phyloP scores from a whole-genome alignment of 345 rosid genomes.

The Salix purpurea region DNA sequence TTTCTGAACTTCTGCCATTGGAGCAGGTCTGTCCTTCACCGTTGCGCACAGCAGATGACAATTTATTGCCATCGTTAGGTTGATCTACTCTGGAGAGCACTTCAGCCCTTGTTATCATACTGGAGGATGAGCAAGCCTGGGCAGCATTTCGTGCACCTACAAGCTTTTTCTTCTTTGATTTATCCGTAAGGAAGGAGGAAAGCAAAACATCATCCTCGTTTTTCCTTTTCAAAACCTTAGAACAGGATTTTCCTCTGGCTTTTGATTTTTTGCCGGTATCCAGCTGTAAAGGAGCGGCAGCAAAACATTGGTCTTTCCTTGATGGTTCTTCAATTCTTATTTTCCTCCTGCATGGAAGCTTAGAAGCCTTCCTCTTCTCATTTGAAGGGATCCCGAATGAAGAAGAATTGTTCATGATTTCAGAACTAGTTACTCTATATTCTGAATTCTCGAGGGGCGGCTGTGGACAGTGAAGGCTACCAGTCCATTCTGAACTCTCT shows the following conservation, averaged over 20 bases:
- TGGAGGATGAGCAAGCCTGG: background rate
- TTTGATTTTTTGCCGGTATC: background rate
- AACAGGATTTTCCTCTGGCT: conserved; percentile 2
- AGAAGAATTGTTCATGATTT: background rate
- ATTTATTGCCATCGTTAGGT: background rate
- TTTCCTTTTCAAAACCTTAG: background rate
- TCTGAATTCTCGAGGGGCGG: background rate
- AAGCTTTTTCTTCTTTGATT: conserved; percentile 18
- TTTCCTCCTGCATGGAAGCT: conserved; percentile 4
- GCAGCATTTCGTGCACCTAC: conserved; percentile 3
- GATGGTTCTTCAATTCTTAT: background rate
- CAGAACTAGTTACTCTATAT: background rate
- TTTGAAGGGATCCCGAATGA: background rate
- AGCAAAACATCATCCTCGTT: conserved; percentile 21
- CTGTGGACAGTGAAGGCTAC: background rate
- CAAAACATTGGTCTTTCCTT: background rate
- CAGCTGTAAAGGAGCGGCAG: background rate
- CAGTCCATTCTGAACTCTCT: background rate
- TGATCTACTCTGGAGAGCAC: background rate
- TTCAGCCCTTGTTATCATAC: background rate
- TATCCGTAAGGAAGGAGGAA: conserved; percentile 14
- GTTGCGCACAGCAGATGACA: background rate
- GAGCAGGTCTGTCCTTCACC: background rate
- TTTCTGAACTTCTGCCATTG: background rate
- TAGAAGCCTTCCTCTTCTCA: background rate